Percentiles rank a stretch among this genome's conserved stretches.
phyloP scores from a whole-genome alignment of 1,284 basidiomycete genomes.

The Ceratobasidium sp. region DNA sequence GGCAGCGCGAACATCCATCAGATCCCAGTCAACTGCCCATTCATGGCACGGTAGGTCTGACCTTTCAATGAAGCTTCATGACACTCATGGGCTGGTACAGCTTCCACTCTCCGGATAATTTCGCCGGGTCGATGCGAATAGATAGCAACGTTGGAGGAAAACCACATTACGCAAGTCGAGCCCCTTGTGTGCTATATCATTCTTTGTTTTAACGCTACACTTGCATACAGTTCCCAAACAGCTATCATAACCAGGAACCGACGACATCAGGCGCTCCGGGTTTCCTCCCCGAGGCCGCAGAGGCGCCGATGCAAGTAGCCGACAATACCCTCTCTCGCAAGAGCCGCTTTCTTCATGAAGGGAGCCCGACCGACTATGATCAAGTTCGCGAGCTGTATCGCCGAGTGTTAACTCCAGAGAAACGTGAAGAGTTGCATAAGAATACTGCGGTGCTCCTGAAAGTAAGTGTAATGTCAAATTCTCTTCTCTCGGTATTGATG shows the following conservation, averaged over 20 bases:
- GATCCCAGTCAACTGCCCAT: slow-evolving; percentile 50
- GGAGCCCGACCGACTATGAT: slow-evolving; percentile 54
- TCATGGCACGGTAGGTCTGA: slow-evolving; percentile 32
- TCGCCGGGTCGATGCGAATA: slow-evolving; percentile 54
- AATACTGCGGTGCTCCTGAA: slow-evolving; percentile 55
- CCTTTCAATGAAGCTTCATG: not conserved
- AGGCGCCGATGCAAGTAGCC: slow-evolving; percentile 55
- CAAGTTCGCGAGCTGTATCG: slow-evolving; percentile 56
- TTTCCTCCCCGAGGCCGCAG: slow-evolving; percentile 52
- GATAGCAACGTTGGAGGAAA: slow-evolving; percentile 54
- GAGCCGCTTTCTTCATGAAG: slow-evolving; percentile 53
- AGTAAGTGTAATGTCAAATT: slow-evolving; percentile 42
- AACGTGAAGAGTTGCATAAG: slow-evolving; percentile 55
- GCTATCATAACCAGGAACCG: slow-evolving; percentile 53
- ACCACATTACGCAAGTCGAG: slow-evolving; percentile 52
- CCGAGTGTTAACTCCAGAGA: slow-evolving; percentile 53
- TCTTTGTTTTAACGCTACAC: not conserved
- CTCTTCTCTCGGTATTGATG: too few relatives aligned
- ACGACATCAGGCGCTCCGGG: slow-evolving; percentile 52
- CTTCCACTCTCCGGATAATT: slow-evolving; percentile 57
- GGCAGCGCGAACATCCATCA: slow-evolving; percentile 39
- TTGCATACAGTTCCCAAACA: slow-evolving; percentile 56
- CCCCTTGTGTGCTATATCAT: not conserved
- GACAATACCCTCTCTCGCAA: slow-evolving; percentile 55
- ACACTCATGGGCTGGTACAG: not conserved